Percentiles rank a stretch among this genome's conserved stretches.
Evolutionary conservation across 2,329 filamentous ascomycete genomes (phyloP).

Genomic region (Harringtonia aguacate): DNA sequence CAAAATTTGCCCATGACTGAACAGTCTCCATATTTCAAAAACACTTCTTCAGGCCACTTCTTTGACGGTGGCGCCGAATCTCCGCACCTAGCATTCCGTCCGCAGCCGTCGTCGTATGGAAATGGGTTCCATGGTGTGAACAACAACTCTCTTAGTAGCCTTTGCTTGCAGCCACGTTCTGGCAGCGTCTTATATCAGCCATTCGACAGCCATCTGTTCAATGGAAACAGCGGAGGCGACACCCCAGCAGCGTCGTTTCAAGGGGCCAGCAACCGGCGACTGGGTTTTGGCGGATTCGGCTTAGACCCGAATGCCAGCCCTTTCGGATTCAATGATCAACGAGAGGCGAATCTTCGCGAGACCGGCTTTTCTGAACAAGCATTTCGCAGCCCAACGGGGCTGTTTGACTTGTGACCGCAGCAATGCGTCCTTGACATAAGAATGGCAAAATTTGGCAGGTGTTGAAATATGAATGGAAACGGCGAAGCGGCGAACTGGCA

Average conservation of each 20-base stretch:
- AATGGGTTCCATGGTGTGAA: constrained; percentile 3
- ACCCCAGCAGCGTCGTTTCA: constrained; percentile 15
- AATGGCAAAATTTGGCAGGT: background rate
- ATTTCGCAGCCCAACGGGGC: background rate
- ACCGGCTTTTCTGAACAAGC: constrained; percentile 2
- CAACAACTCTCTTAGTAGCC: background rate
- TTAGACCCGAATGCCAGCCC: constrained; percentile 6
- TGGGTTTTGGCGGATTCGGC: constrained; percentile 11
- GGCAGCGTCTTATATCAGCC: constrained; percentile 13
- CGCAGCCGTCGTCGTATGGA: constrained; percentile 1
- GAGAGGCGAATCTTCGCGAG: constrained; percentile 5
- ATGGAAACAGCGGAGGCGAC: constrained; percentile 11
- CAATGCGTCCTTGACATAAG: too few relatives aligned
- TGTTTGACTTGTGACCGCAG: constrained; percentile 9
- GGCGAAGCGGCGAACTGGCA: background rate
- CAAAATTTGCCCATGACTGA: constrained; percentile 9
- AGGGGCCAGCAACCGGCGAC: constrained; percentile 15
- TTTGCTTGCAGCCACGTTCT: constrained; percentile 7
- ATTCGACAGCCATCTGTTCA: constrained; percentile 14
- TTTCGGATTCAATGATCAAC: constrained; percentile 9
- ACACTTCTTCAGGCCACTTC: constrained; percentile 1
- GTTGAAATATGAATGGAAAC: too few relatives aligned
- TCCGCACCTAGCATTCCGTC: constrained; percentile 4
- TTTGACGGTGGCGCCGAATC: constrained; percentile 5
- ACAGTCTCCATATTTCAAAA: constrained; percentile 5